Percentiles rank a stretch among this genome's conserved stretches.
phyloP scores from a whole-genome alignment of 257 asterid species.

The Scutellaria baicalensis region DNA sequence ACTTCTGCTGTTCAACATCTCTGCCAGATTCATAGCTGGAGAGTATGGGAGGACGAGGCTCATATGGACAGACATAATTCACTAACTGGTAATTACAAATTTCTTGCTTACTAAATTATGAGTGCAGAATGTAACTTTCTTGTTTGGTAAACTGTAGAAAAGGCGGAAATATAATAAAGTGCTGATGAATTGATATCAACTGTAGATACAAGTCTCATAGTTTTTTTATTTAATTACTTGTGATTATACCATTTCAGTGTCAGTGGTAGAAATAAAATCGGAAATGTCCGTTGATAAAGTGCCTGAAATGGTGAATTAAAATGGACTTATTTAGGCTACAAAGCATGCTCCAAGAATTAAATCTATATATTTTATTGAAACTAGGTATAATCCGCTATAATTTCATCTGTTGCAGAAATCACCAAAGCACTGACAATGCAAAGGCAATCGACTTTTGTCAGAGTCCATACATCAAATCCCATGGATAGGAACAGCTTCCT shows the following conservation, averaged over 20 bases:
- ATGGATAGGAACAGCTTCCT: slow-evolving; percentile 55
- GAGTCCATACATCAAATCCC: slow-evolving; percentile 76
- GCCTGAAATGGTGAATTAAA: neutral
- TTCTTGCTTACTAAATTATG: neutral
- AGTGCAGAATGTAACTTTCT: neutral
- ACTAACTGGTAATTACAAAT: slow-evolving; percentile 45
- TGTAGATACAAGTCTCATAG: neutral
- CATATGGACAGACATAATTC: slow-evolving; percentile 59
- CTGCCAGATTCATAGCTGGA: slow-evolving; percentile 85
- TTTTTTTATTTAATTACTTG: neutral
- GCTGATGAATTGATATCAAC: neutral
- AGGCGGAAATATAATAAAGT: neutral
- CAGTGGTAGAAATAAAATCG: neutral
- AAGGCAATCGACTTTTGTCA: slow-evolving; percentile 84
- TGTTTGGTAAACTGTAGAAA: neutral
- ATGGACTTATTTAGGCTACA: neutral
- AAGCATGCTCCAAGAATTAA: neutral
- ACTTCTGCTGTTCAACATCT: slow-evolving; percentile 1
- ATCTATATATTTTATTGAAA: neutral
- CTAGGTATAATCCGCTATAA: neutral
- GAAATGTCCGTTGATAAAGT: neutral
- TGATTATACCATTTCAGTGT: neutral
- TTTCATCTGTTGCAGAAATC: slow-evolving; percentile 36
- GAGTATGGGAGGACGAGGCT: slow-evolving; percentile 97
- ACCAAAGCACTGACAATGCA: slow-evolving; percentile 69